A percentile compares a stretch with the other conserved stretches of the same genome.
Evolutionary conservation across 306 rosid species (phyloP).

Genomic region (Ziziphus jujuba): DNA sequence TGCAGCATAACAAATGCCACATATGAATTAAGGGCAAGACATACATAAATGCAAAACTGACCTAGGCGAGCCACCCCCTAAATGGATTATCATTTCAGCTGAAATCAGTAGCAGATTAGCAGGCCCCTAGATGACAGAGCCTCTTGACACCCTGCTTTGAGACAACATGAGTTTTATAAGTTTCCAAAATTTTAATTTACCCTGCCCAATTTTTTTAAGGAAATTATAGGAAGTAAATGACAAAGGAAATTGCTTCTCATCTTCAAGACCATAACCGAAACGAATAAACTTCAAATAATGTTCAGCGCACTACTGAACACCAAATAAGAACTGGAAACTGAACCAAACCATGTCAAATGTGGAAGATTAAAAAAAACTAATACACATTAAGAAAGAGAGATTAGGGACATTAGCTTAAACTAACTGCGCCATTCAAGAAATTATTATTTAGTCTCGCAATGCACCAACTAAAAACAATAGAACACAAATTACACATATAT

Average conservation of each 20-base stretch:
- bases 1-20: conserved; percentile 67
- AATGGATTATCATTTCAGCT: conserved; percentile 92
- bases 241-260: conserved; percentile 43
- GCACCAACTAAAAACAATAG: background rate
- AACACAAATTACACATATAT: too few species aligned
- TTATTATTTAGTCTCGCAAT: background rate
- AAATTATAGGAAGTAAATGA: conserved; percentile 60
- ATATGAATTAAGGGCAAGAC: conserved; percentile 59
- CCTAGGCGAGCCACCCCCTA: conserved; percentile 89
- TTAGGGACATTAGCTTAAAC: background rate
- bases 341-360: background rate
- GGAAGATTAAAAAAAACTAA: conserved; percentile 6
- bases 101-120: conserved; percentile 85
- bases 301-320: conserved; percentile 22
- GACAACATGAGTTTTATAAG: conserved; percentile 90
- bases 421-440: conserved; percentile 4
- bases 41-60: conserved; percentile 68
- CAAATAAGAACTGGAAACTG: conserved; percentile 10
- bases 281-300: conserved; percentile 30
- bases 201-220: conserved; percentile 58
- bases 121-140: conserved; percentile 94
- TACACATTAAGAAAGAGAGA: background rate
- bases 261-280: conserved; percentile 52
- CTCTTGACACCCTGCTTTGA: conserved; percentile 97
- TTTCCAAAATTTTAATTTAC: conserved; percentile 46